These are phyloP conservation scores for slime mould (Dictyostelium discoideum) DNA, from an alignment of 78 protist species.

Conservation along the genomic window DNA sequence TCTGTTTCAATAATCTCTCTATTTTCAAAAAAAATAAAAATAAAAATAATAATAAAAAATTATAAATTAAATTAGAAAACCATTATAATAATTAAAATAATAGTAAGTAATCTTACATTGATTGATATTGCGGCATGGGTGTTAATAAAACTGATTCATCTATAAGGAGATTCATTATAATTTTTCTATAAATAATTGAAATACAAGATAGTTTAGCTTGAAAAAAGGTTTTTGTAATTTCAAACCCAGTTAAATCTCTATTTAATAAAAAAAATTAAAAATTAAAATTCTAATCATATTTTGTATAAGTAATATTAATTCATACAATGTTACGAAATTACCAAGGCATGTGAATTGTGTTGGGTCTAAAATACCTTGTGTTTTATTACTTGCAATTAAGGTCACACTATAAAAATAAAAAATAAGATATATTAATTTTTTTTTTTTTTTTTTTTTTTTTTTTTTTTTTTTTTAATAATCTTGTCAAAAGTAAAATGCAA, in stretches of 20 bases:
- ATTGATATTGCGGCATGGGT: background rate
- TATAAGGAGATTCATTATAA: no score
- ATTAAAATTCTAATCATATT: no score
- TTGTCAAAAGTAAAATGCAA: no score
- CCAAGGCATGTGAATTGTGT: background rate
- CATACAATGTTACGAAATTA: background rate
- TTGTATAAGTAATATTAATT: no score
- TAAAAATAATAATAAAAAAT: no score
- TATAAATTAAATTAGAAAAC: background rate
- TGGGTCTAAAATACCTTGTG: background rate
- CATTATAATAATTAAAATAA: background rate
- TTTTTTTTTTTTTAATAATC: no score
- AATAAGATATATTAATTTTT: no score
- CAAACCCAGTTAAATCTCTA: background rate
- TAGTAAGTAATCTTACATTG: background rate
- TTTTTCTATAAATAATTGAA: background rate
- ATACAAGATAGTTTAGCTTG: background rate
- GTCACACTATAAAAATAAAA: background rate
- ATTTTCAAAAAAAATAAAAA: background rate
- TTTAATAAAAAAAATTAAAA: no score
- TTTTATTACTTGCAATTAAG: background rate
- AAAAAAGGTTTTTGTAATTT: background rate
- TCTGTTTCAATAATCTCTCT: background rate
- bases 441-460: no score
- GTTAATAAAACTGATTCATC: background rate